Evolutionary conservation across 345 rosid genomes (phyloP).

Genomic region (Zanthoxylum bungeanum): DNA sequence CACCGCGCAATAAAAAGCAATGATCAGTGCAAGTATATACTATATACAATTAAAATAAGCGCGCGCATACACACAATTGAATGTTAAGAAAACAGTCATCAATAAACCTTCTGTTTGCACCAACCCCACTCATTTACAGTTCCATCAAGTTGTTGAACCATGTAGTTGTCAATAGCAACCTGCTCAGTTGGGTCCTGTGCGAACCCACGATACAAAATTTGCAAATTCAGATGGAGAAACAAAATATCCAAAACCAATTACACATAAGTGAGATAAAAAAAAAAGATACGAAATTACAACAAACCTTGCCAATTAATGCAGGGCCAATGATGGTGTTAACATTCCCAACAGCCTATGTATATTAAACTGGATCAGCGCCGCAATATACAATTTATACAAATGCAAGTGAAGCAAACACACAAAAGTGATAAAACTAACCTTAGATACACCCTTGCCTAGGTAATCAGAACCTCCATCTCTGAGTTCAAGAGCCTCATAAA

Average conservation of each 20-base stretch:
- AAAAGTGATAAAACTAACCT: constrained; percentile 37
- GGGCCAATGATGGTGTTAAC: constrained; percentile 82
- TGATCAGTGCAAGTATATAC: constrained; percentile 2
- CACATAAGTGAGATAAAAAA: neutral
- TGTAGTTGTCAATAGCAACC: constrained; percentile 72
- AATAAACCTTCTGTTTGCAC: constrained; percentile 91
- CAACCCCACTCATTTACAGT: constrained; percentile 99
- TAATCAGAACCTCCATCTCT: constrained; percentile 98
- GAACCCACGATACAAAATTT: neutral
- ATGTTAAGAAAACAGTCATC: neutral
- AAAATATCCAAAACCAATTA: neutral
- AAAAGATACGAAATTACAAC: neutral
- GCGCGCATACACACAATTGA: neutral
- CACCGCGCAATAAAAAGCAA: neutral
- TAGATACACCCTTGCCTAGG: constrained; percentile 92
- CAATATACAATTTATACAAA: neutral
- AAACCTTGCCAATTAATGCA: constrained; percentile 86
- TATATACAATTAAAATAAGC: neutral
- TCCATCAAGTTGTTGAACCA: constrained; percentile 95
- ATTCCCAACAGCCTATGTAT: constrained; percentile 68
- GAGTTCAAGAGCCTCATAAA: constrained; percentile 90
- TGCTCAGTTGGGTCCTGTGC: constrained; percentile 86
- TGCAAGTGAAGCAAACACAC: neutral
- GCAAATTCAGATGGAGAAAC: constrained; percentile 6
- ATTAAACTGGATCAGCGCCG: neutral